Conservation (phyloP, 352 stramenopile genomes). For the Pythium insidiosum region DNA sequence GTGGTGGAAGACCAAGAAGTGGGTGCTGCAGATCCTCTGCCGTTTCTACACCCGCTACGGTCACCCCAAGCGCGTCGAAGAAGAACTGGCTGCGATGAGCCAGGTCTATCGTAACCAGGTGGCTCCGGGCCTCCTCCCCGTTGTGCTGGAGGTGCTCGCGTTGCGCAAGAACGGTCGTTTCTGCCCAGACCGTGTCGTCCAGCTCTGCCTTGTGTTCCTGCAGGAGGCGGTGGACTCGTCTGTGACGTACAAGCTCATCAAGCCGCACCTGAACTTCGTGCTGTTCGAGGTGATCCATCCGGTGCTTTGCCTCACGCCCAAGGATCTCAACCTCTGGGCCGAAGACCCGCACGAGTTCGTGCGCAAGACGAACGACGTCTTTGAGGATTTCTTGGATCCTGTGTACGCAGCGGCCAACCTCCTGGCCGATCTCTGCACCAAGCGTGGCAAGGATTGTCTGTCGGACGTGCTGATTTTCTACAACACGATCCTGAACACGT, state of each 20-base stretch:
- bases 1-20: conserved; percentile 99
- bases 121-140: conserved; percentile 74
- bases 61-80: conserved; percentile 92
- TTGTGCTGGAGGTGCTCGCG: conserved; percentile 88
- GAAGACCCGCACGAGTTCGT: conserved; percentile 98
- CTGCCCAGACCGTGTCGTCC: conserved; percentile 94
- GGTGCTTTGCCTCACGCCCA: conserved; percentile 89
- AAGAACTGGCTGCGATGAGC: conserved; percentile 89
- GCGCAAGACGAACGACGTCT: conserved; percentile 95
- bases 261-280: conserved; percentile 96
- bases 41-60: conserved; percentile 97
- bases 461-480: conserved; percentile 88
- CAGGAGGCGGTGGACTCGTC: conserved; percentile 92
- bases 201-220: conserved; percentile 92
- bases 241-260: conserved; percentile 96
- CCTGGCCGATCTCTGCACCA: conserved; percentile 92
- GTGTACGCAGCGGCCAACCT: conserved; percentile 91
- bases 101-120: conserved; percentile 91
- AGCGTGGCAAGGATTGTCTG: conserved; percentile 93
- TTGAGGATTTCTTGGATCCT: conserved; percentile 96
- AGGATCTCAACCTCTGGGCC: conserved; percentile 93
- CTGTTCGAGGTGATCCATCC: conserved; percentile 97
- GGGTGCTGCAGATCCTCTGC: conserved; percentile 94
- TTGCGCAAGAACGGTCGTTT: conserved; percentile 92
- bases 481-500: conserved; percentile 91